Conservation (phyloP, 305 asterid species). For the Euphrasia arctica region DNA sequence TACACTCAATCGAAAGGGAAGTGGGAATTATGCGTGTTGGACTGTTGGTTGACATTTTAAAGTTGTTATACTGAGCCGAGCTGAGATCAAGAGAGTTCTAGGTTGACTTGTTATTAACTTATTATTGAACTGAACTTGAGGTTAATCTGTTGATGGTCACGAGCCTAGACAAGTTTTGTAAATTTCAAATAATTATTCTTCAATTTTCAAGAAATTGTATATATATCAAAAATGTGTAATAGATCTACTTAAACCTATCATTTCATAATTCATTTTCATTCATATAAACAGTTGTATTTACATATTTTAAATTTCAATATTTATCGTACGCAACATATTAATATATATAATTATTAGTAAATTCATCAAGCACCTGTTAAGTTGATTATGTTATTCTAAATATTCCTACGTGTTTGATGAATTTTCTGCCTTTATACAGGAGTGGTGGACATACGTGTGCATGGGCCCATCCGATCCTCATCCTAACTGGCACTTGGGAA, state of each 20-base stretch:
- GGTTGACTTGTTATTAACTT: too few relatives aligned
- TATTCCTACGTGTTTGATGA: slow-evolving; percentile 17
- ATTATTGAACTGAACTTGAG: too few relatives aligned
- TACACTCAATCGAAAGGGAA: slow-evolving; percentile 14
- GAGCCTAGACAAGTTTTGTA: too few relatives aligned
- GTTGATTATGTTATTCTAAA: slow-evolving; percentile 11
- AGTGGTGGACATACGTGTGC: slow-evolving; percentile 99
- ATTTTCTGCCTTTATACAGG: slow-evolving; percentile 43
- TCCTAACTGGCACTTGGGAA: slow-evolving; percentile 98
- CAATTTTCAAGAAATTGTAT: too few relatives aligned
- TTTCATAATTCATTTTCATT: too few relatives aligned
- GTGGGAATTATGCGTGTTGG: neutral
- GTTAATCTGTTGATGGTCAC: too few relatives aligned
- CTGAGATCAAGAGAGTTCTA: neutral
- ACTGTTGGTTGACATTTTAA: neutral
- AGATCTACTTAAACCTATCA: too few relatives aligned
- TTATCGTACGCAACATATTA: too few relatives aligned
- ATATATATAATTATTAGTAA: neutral
- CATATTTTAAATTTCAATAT: too few relatives aligned
- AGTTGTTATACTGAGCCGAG: neutral
- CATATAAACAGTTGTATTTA: too few relatives aligned
- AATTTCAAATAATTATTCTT: too few relatives aligned
- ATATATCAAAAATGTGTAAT: too few relatives aligned
- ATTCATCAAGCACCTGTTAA: slow-evolving; percentile 14
- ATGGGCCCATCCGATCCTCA: slow-evolving; percentile 99